Conservation (phyloP, 2,329 filamentous ascomycete genomes). For the Amesomyces nigricolor region DNA sequence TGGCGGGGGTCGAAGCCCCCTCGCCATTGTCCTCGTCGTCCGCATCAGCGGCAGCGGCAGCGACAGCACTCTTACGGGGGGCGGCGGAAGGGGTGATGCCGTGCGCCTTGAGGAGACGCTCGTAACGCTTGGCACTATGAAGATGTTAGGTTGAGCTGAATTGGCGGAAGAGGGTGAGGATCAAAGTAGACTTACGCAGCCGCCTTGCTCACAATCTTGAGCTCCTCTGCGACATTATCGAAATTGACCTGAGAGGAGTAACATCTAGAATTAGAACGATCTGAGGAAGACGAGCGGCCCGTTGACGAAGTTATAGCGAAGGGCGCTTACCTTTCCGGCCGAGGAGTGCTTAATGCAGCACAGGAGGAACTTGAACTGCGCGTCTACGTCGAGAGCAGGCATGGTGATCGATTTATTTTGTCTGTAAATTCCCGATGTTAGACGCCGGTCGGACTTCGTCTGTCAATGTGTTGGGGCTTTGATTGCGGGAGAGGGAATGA, state of each 20-base stretch:
- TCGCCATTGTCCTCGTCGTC: slow-evolving; percentile 1
- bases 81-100: slow-evolving; percentile 7
- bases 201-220: slow-evolving; percentile 57
- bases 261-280: slow-evolving; percentile 6
- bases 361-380: slow-evolving; percentile 60
- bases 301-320: not conserved
- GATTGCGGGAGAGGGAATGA: not conserved
- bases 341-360: slow-evolving; percentile 57
- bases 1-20: not conserved
- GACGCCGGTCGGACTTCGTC: not conserved
- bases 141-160: not conserved
- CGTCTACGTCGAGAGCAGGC: slow-evolving; percentile 46
- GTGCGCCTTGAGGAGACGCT: slow-evolving; percentile 27
- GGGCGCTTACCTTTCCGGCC: slow-evolving; percentile 50
- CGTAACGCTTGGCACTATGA: slow-evolving; percentile 27
- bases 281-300: not conserved
- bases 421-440: not conserved
- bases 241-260: slow-evolving; percentile 57
- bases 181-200: slow-evolving; percentile 56
- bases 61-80: slow-evolving; percentile 9
- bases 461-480: not conserved
- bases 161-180: not conserved
- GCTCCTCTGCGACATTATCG: slow-evolving; percentile 56
- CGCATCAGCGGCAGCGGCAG: not conserved
- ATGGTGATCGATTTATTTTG: slow-evolving; percentile 34